A percentile compares a stretch with the other conserved stretches of the same genome.
phyloP scores from a whole-genome alignment of 441 rosid genomes.

The Pelargonium australe region DNA sequence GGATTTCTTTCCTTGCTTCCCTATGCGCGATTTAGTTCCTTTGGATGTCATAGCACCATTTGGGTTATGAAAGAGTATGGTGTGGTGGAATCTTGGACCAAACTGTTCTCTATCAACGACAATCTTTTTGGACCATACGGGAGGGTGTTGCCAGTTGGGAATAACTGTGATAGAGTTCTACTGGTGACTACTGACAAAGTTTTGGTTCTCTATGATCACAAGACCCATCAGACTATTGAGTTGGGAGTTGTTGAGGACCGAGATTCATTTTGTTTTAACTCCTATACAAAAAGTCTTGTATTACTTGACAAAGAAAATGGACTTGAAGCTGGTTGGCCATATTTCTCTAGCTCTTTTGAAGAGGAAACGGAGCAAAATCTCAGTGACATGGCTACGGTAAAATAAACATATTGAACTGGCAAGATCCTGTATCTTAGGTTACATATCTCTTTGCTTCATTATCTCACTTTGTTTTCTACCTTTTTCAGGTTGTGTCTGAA shows the following conservation, averaged over 20 bases:
- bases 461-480: too few relatives aligned
- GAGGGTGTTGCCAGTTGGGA: not conserved
- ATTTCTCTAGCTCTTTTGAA: not conserved
- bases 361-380: not conserved
- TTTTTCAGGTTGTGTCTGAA: too few relatives aligned
- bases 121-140: not conserved
- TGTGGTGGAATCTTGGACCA: constrained; percentile 14
- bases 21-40: not conserved
- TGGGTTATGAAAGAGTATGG: constrained; percentile 22
- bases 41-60: not conserved
- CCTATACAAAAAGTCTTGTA: not conserved
- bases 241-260: not conserved
- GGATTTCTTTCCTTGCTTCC: constrained; percentile 8
- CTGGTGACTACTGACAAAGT: not conserved
- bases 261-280: not conserved
- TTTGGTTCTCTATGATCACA: not conserved
- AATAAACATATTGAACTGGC: too few relatives aligned
- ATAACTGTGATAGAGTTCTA: not conserved
- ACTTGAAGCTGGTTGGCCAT: not conserved
- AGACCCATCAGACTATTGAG: not conserved
- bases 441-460: too few relatives aligned
- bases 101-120: constrained; percentile 8
- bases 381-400: too few relatives aligned
- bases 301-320: not conserved
- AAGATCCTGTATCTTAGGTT: too few relatives aligned